Conservation (phyloP, 2,329 filamentous ascomycete species). For the Blastomyces gilchristii region DNA sequence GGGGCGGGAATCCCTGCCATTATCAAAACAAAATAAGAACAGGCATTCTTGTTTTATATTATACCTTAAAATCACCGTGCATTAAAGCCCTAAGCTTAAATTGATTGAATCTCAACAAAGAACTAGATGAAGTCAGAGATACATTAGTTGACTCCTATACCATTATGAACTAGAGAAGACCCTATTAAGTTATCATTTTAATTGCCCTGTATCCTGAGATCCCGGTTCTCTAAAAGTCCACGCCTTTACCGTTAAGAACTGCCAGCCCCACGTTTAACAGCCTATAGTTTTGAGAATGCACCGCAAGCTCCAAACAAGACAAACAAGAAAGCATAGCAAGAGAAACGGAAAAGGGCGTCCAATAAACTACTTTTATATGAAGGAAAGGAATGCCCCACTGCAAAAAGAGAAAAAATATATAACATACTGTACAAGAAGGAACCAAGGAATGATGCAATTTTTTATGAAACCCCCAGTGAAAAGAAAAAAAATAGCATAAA, state of each 20-base stretch:
- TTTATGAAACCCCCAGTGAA: background rate
- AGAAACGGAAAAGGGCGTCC: background rate
- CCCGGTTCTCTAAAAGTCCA: background rate
- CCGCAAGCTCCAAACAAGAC: background rate
- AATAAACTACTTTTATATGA: background rate
- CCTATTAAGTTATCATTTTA: background rate
- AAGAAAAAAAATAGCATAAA: background rate
- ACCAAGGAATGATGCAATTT: slow-evolving; percentile 2
- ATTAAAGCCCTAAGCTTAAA: background rate
- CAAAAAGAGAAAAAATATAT: background rate
- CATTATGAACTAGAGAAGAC: background rate
- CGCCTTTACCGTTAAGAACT: background rate
- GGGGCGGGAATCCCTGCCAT: background rate
- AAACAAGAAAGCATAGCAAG: background rate
- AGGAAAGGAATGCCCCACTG: background rate
- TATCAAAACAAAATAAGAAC: background rate
- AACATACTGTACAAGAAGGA: slow-evolving; percentile 8
- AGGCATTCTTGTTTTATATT: background rate
- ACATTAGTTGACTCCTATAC: background rate
- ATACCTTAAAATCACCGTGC: background rate
- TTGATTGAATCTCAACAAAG: background rate
- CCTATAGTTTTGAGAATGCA: background rate
- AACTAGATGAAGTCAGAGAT: background rate
- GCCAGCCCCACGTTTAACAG: background rate
- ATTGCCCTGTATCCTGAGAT: background rate